Percentiles rank a stretch among this genome's conserved stretches.
phyloP scores from a whole-genome alignment of 495 filamentous ascomycete genomes.

The Aspergillus steynii region DNA sequence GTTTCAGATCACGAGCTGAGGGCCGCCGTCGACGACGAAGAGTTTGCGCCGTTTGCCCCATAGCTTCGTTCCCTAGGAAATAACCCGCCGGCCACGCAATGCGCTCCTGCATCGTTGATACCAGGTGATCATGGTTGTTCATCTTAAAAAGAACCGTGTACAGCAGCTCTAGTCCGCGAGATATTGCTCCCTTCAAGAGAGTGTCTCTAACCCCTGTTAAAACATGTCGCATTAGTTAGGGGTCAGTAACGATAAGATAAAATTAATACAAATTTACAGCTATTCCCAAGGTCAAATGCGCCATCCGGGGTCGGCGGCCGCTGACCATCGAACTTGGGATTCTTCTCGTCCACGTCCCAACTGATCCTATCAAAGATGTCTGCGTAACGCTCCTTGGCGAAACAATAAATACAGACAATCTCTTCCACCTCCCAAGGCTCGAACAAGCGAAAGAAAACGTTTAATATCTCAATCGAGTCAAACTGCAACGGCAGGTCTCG shows the following conservation, averaged over 20 bases:
- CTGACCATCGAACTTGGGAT: not conserved
- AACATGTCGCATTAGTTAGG: not conserved
- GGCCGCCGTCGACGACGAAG: too few species aligned
- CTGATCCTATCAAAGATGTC: constrained; percentile 12
- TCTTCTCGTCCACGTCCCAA: constrained; percentile 8
- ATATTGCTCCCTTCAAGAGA: constrained; percentile 5
- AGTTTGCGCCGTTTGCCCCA: too few species aligned
- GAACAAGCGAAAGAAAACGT: constrained; percentile 3
- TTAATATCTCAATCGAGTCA: not conserved
- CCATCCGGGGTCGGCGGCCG: not conserved
- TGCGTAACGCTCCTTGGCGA: constrained; percentile 3
- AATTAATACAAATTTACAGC: too few species aligned
- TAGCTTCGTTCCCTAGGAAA: too few species aligned
- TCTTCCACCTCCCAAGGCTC: constrained; percentile 22
- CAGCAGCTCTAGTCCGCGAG: constrained; percentile 14
- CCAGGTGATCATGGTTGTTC: constrained; percentile 5
- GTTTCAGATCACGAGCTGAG: not conserved
- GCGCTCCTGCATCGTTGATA: constrained; percentile 5
- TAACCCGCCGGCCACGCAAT: not conserved
- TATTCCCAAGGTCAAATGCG: too few species aligned
- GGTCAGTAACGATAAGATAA: too few species aligned
- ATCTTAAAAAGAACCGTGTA: constrained; percentile 13
- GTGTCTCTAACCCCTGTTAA: not conserved
- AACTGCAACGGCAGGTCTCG: not conserved
- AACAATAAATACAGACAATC: constrained; percentile 8